Percentiles rank a stretch among this genome's conserved stretches.
Evolutionary conservation across 148 eudicot species (phyloP).

Genomic region (Silene uniflora): DNA sequence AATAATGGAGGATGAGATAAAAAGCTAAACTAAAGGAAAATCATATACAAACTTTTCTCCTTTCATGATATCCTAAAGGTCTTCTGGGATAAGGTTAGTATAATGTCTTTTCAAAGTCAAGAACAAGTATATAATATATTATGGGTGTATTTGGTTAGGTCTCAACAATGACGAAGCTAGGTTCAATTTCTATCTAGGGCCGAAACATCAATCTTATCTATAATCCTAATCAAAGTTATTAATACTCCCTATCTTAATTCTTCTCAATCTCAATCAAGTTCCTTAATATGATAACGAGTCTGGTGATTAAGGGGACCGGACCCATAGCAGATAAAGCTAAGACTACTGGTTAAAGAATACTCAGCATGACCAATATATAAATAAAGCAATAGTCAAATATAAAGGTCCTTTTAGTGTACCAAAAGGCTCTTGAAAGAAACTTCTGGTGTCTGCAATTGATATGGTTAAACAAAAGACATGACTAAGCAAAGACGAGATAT

Average conservation of each 20-base stretch:
- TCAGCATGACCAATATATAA: conserved; percentile 18
- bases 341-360: conserved; percentile 16
- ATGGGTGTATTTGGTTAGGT: too few relatives aligned
- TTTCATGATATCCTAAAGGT: conserved; percentile 17
- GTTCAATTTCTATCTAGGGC: too few relatives aligned
- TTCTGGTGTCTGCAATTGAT: conserved; percentile 10
- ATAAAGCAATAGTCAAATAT: conserved; percentile 16
- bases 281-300: conserved; percentile 13
- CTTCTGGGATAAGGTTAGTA: conserved; percentile 10
- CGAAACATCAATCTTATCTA: too few relatives aligned
- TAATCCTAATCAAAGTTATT: too few relatives aligned
- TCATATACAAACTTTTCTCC: conserved; percentile 16
- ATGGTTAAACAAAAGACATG: not conserved
- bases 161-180: too few relatives aligned
- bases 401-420: conserved; percentile 14
- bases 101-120: conserved; percentile 11
- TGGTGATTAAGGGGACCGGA: conserved; percentile 1
- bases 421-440: not conserved
- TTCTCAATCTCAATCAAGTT: not conserved
- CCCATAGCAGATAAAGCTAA: conserved; percentile 16
- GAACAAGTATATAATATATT: too few relatives aligned
- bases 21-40: conserved; percentile 18
- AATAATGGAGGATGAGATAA: conserved; percentile 13
- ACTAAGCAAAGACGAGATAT: conserved; percentile 8
- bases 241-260: not conserved